Evolutionary conservation across 2,329 filamentous ascomycete genomes (phyloP).

Genomic region (Helotiales sp.): DNA sequence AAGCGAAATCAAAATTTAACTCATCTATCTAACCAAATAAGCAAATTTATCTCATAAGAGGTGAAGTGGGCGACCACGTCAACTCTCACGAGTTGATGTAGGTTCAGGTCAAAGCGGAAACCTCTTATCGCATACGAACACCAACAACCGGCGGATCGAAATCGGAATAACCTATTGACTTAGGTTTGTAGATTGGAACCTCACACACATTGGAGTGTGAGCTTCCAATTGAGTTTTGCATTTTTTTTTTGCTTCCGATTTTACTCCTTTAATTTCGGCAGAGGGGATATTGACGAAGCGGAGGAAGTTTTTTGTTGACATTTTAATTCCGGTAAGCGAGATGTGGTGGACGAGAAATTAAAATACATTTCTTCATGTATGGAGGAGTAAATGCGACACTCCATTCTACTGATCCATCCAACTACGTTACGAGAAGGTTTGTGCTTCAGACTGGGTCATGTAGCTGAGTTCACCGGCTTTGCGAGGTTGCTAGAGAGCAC

Average conservation of each 20-base stretch:
- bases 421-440: too few relatives aligned
- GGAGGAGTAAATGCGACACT: too few relatives aligned
- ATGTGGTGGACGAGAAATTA: too few relatives aligned
- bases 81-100: too few relatives aligned
- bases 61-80: not conserved
- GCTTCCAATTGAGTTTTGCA: not conserved
- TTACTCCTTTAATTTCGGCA: too few relatives aligned
- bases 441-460: too few relatives aligned
- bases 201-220: constrained; percentile 4
- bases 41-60: not conserved
- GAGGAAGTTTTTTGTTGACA: not conserved
- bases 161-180: not conserved
- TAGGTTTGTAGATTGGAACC: constrained; percentile 4
- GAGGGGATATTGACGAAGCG: too few relatives aligned
- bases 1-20: not conserved
- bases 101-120: constrained; percentile 3
- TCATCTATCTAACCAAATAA: not conserved
- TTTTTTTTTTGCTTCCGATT: not conserved
- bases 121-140: not conserved
- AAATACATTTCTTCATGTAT: too few relatives aligned
- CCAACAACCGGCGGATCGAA: not conserved
- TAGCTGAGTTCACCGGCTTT: too few relatives aligned
- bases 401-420: too few relatives aligned
- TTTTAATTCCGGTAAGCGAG: too few relatives aligned
- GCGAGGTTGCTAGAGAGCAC: too few relatives aligned